Evolutionary conservation across 352 stramenopile species (phyloP), one percentile per base, ranked within the genome.

Genomic region (Thalassiosira livingstoniorum): DNA sequence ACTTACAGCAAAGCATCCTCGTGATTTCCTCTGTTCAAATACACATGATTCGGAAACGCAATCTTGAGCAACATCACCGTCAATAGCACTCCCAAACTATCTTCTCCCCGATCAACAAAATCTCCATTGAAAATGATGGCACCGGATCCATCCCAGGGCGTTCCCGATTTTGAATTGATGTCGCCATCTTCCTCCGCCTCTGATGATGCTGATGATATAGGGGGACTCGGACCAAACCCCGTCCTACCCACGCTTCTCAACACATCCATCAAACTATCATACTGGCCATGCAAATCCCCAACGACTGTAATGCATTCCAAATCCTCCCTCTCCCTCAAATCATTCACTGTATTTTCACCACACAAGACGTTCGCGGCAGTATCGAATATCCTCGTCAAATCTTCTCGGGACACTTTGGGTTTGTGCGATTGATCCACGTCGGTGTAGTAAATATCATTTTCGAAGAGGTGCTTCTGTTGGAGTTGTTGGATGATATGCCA

Each of bases 1-100:
- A n/a, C n/a, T n/a, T n/a, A n/a, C n/a, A n/a, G n/a, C n/a, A 98
- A 98, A 88, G 97, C 97, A 43, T 95, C 98, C 87, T 99, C 96
- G 86, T 99, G 96, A 91, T 98, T 98, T 5, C 96, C 96, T 58
- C 97, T 92, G 31, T 97, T 85, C 83, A 98, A 85, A 74, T 98
- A 95, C 15, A 98, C 87, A 25, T 73, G 45, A 18, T 88, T 67
- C 2, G 96, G 97, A 77, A 96, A 98, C 75, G 96, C 92, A 13
- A 98, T 76, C 84, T 98, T 98, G 90, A 97, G 97, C 11, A 93
- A 90, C 61, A 99, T 97, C 15, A 98, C 92, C 67, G 96, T 98
- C 65, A 98, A 90, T 34, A 98, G 94, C 27, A 98, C 96, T 82
- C 99, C 97, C 53, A 98, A 95, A 34, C 93, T 97, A 79, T 98